These are phyloP conservation scores for Scortechinia acanthostroma DNA, from an alignment of 2,329 filamentous ascomycete species.

Conservation along the genomic window DNA sequence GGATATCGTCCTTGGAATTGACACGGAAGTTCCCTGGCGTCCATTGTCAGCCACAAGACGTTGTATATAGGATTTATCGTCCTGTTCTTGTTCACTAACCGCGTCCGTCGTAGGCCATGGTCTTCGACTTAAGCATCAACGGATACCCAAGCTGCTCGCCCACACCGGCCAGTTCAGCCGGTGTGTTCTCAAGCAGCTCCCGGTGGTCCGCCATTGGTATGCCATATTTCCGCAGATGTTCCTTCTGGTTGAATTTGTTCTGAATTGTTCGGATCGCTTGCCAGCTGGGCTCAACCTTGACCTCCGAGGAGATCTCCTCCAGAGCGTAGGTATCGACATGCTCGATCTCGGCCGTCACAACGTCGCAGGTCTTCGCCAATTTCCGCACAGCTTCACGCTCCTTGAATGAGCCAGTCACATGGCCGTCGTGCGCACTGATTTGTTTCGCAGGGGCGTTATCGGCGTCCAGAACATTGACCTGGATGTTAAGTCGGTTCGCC, in stretches of 20 bases:
- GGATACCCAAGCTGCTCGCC: constrained; percentile 47
- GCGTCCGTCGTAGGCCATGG: constrained; percentile 63
- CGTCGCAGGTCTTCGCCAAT: constrained; percentile 1
- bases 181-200: background rate
- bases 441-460: background rate
- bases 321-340: constrained; percentile 2
- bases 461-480: background rate
- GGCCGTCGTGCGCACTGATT: background rate
- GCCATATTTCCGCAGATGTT: background rate
- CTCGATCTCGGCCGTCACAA: background rate
- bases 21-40: constrained; percentile 56
- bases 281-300: background rate
- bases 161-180: background rate
- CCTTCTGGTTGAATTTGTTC: constrained; percentile 3
- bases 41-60: constrained; percentile 3
- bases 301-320: background rate
- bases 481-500: constrained; percentile 1
- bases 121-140: constrained; percentile 66
- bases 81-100: constrained; percentile 16
- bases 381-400: background rate
- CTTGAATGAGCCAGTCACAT: constrained; percentile 2
- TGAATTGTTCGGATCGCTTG: constrained; percentile 1
- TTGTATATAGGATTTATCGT: background rate
- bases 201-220: constrained; percentile 1
- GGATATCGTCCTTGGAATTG: constrained; percentile 46